Percentiles rank a stretch among this genome's conserved stretches.
Conservation (phyloP, 2,329 filamentous ascomycete genomes). For the Parastagonospora nodorum region DNA sequence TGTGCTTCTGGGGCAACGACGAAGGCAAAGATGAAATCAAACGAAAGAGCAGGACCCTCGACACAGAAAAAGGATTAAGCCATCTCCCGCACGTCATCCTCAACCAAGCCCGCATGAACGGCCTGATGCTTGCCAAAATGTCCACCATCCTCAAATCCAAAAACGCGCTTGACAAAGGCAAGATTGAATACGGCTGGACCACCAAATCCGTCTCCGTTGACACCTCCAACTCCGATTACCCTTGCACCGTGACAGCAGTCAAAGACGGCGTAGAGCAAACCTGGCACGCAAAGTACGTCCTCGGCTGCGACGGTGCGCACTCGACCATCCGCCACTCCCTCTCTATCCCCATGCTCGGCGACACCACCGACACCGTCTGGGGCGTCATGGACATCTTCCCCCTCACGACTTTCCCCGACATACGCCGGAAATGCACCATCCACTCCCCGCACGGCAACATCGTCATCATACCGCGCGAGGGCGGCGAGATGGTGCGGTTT, state of each 20-base stretch:
- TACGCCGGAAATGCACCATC: slow-evolving; percentile 56
- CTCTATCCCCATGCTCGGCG: slow-evolving; percentile 63
- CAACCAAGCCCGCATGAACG: slow-evolving; percentile 73
- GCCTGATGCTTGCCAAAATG: slow-evolving; percentile 61
- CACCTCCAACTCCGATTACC: slow-evolving; percentile 39
- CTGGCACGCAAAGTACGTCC: slow-evolving; percentile 46
- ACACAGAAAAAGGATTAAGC: slow-evolving; percentile 64
- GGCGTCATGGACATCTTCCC: slow-evolving; percentile 62
- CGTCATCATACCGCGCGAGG: slow-evolving; percentile 60
- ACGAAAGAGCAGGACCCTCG: slow-evolving; percentile 52
- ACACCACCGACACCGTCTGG: slow-evolving; percentile 62
- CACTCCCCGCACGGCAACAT: slow-evolving; percentile 54
- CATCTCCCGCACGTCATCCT: slow-evolving; percentile 70
- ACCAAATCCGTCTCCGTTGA: slow-evolving; percentile 60
- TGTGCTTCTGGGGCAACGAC: slow-evolving; percentile 55
- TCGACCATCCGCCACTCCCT: slow-evolving; percentile 58
- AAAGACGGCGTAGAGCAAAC: slow-evolving; percentile 35
- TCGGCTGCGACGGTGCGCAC: slow-evolving; percentile 59
- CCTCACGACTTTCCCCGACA: slow-evolving; percentile 56
- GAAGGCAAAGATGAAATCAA: slow-evolving; percentile 46
- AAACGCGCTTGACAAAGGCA: slow-evolving; percentile 10
- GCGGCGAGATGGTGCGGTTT: slow-evolving; percentile 62
- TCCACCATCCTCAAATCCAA: slow-evolving; percentile 36
- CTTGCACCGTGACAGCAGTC: slow-evolving; percentile 39
- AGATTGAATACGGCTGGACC: slow-evolving; percentile 61